phyloP scores from a whole-genome alignment of 176 grass and related monocot genomes.

The Musa schizocarpa region DNA sequence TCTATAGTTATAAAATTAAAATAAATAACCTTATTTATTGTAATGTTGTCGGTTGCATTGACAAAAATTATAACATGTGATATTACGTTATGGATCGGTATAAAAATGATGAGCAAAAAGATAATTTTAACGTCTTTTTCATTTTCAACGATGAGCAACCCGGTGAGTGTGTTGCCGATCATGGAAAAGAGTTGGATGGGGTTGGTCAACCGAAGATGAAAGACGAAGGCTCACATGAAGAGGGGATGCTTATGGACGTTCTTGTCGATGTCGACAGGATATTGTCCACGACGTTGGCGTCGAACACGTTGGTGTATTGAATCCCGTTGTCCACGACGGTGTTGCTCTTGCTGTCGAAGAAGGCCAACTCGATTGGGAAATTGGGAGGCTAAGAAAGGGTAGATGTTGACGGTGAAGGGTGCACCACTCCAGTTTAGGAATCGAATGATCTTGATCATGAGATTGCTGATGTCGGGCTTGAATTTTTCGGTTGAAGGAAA shows the following conservation, averaged over 20 bases:
- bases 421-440: constrained; percentile 65
- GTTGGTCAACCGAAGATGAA: too few species aligned
- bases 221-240: too few species aligned
- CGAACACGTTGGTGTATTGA: constrained; percentile 40
- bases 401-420: constrained; percentile 78
- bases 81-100: too few species aligned
- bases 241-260: neutral
- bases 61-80: too few species aligned
- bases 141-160: too few species aligned
- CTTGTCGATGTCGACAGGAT: constrained; percentile 49
- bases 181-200: too few species aligned
- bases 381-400: constrained; percentile 66
- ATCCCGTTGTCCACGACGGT: constrained; percentile 37
- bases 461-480: constrained; percentile 27
- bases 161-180: too few species aligned
- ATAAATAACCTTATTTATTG: too few species aligned
- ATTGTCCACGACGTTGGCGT: neutral
- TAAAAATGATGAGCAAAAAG: too few species aligned
- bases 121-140: too few species aligned
- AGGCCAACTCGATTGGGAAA: constrained; percentile 72
- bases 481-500: constrained; percentile 55
- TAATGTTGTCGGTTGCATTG: too few species aligned
- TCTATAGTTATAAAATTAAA: too few species aligned
- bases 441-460: constrained; percentile 59
- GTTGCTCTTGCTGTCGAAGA: constrained; percentile 49